Conservation (phyloP, 1,284 basidiomycete genomes). For the Cutaneotrichosporon cavernicola region DNA sequence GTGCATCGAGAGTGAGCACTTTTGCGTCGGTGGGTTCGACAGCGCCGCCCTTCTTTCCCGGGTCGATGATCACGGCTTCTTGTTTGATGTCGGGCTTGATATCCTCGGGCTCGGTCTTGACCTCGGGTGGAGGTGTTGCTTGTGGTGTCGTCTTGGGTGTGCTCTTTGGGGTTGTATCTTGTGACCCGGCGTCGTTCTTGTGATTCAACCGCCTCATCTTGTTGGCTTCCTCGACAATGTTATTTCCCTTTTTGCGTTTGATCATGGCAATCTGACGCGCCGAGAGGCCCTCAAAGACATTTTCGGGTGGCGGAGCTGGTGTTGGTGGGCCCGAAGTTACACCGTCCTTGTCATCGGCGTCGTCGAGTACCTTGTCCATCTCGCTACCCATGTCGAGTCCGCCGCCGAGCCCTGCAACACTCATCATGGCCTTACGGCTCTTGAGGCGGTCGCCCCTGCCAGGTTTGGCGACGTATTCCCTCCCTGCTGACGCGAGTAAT, state of each 20-base stretch:
- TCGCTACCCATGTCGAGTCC: constrained; percentile 44
- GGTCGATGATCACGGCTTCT: constrained; percentile 47
- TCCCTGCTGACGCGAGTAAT: constrained; percentile 47
- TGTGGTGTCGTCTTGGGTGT: constrained; percentile 24
- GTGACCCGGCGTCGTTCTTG: constrained; percentile 17
- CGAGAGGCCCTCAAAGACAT: constrained; percentile 51
- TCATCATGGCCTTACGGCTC: constrained; percentile 50
- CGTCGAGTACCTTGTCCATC: constrained; percentile 45
- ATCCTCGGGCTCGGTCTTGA: constrained; percentile 21
- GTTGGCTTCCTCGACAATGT: constrained; percentile 48
- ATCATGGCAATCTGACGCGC: constrained; percentile 52
- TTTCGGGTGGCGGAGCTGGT: constrained; percentile 28
- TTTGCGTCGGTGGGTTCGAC: constrained; percentile 38
- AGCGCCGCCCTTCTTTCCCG: constrained; percentile 49
- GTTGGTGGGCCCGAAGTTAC: constrained; percentile 13
- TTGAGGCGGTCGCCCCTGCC: constrained; percentile 42
- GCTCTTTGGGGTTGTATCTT: constrained; percentile 15
- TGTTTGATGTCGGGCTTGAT: constrained; percentile 23
- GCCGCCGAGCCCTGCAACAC: constrained; percentile 45
- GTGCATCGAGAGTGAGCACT: constrained; percentile 37
- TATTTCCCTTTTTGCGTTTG: constrained; percentile 53
- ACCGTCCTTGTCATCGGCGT: constrained; percentile 34
- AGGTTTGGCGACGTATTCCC: constrained; percentile 47
- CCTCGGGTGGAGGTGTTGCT: constrained; percentile 15
- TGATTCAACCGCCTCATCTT: constrained; percentile 49